Conservation (phyloP, 2,329 filamentous ascomycete species). For the Diplodia seriata region DNA sequence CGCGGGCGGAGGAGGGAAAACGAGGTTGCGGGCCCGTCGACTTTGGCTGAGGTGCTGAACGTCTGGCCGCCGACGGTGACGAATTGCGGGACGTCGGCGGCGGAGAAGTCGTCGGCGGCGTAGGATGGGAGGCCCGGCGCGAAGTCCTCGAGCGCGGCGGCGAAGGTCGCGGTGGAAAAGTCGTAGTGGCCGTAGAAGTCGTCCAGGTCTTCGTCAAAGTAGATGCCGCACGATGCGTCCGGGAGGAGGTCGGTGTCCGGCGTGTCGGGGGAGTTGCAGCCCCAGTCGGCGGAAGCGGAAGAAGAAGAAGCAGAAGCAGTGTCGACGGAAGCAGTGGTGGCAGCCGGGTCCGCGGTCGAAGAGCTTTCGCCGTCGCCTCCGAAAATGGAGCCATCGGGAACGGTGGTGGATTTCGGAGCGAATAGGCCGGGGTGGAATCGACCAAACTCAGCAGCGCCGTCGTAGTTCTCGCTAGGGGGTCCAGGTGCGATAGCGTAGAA, state of each 20-base stretch:
- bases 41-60: neutral
- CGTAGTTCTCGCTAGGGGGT: no score
- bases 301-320: neutral
- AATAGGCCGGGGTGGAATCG: no score
- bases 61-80: neutral
- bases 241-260: neutral
- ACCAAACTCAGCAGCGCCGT: no score
- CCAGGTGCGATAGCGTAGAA: no score
- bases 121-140: neutral
- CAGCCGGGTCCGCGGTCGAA: no score
- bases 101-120: neutral
- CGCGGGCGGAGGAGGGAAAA: no score
- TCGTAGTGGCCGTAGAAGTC: neutral
- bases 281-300: neutral
- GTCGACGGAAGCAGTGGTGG: neutral
- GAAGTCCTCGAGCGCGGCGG: neutral
- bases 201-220: neutral
- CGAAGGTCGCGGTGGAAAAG: neutral
- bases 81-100: neutral
- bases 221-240: neutral
- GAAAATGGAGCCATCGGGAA: neutral
- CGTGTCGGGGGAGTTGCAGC: neutral
- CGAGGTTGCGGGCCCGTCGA: neutral
- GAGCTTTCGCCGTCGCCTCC: no score
- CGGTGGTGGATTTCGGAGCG: no score